Evolutionary conservation across 2,329 filamentous ascomycete genomes (phyloP).

Genomic region (Sarocladium brachiariae): DNA sequence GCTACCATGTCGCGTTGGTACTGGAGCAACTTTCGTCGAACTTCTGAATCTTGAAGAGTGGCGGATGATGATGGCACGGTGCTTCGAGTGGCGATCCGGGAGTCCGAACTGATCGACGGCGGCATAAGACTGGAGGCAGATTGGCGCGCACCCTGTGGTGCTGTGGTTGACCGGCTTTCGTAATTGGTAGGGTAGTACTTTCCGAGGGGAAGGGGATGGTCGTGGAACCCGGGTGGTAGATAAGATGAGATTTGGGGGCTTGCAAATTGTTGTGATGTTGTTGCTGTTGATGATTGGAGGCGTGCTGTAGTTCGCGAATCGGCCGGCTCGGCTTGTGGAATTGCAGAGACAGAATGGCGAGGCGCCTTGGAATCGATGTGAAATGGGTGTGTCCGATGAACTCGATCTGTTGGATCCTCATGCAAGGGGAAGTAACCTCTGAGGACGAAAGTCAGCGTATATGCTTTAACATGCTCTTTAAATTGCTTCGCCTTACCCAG

Average conservation of each 20-base stretch:
- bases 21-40: conserved; percentile 44
- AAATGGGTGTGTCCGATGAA: conserved; percentile 47
- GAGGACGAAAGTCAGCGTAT: conserved; percentile 10
- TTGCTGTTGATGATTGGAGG: conserved; percentile 1
- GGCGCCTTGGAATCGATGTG: conserved; percentile 34
- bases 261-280: neutral
- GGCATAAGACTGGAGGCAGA: conserved; percentile 21
- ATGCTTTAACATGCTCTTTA: neutral
- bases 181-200: conserved; percentile 61
- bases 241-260: conserved; percentile 40
- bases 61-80: conserved; percentile 2
- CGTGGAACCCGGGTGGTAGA: conserved; percentile 41
- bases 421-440: conserved; percentile 57
- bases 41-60: conserved; percentile 30
- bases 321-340: conserved; percentile 19
- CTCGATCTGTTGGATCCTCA: conserved; percentile 42
- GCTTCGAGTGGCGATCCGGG: conserved; percentile 12
- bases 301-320: conserved; percentile 14
- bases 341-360: conserved; percentile 2
- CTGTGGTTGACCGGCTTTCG: conserved; percentile 31
- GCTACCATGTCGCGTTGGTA: conserved; percentile 57
- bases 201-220: conserved; percentile 45
- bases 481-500: conserved; percentile 39
- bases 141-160: conserved; percentile 16
- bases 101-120: conserved; percentile 28